A percentile compares a stretch with the other conserved stretches of the same genome.
Evolutionary conservation across 805 yeast genomes (phyloP).

Genomic region (Geotrichum ghanense): DNA sequence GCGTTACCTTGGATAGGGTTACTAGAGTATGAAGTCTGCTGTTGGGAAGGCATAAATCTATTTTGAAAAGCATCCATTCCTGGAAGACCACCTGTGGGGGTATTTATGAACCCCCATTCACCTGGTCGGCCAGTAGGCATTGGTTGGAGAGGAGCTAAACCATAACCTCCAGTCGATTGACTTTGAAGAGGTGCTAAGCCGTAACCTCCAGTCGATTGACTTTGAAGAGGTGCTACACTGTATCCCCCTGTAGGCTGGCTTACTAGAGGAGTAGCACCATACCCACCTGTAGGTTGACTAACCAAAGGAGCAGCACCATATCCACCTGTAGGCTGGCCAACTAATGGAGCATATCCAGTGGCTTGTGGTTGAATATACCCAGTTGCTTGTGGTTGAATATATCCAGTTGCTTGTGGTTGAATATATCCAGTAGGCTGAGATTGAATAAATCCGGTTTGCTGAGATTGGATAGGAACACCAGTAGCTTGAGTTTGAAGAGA

Average conservation of each 20-base stretch:
- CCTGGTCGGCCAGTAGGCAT: constrained; percentile 60
- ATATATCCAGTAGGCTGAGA: constrained; percentile 30
- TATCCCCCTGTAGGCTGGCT: constrained; percentile 15
- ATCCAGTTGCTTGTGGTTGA: constrained; percentile 28
- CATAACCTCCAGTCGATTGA: constrained; percentile 22
- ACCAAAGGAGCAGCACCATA: constrained; percentile 25
- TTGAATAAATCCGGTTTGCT: constrained; percentile 23
- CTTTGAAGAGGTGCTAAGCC: constrained; percentile 22
- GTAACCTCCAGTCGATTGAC: constrained; percentile 35
- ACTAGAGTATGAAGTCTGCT: constrained; percentile 23
- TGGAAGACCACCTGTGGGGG: constrained; percentile 60
- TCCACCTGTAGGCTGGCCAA: constrained; percentile 13
- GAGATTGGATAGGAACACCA: constrained; percentile 10
- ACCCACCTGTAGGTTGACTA: constrained; percentile 30
- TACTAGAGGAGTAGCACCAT: constrained; percentile 21
- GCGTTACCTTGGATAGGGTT: constrained; percentile 30
- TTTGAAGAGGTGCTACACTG: constrained; percentile 26
- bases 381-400: constrained; percentile 26
- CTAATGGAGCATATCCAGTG: constrained; percentile 14
- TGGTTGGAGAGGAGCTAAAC: constrained; percentile 24
- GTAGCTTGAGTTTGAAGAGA: constrained; percentile 4
- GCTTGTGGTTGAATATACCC: constrained; percentile 21
- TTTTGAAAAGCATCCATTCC: constrained; percentile 54
- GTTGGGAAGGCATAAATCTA: constrained; percentile 45
- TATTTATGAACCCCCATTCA: constrained; percentile 67